Evolutionary conservation across 2,329 filamentous ascomycete genomes (phyloP).

Genomic region (Chrysosporium keratinophilum): DNA sequence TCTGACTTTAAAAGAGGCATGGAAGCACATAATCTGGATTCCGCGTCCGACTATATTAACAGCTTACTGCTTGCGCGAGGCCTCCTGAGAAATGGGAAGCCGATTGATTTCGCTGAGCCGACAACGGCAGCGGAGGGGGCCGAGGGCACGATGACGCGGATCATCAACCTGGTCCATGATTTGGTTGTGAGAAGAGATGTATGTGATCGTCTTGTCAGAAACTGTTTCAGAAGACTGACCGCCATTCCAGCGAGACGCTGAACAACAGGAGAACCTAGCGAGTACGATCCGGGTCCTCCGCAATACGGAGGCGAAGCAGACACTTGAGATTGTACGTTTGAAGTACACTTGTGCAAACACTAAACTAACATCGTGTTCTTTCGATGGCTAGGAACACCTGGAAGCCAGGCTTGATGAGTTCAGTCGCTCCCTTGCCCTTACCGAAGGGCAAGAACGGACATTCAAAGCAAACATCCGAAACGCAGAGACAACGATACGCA

Average conservation of each 20-base stretch:
- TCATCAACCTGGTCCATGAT: constrained; percentile 92
- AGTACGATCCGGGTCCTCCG: constrained; percentile 66
- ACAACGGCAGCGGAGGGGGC: constrained; percentile 50
- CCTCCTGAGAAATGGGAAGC: constrained; percentile 46
- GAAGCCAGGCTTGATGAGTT: constrained; percentile 48
- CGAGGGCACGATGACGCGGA: constrained; percentile 64
- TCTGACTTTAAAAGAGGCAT: constrained; percentile 21
- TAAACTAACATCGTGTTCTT: background rate
- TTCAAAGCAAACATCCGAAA: constrained; percentile 59
- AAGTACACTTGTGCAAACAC: constrained; percentile 11
- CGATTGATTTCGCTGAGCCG: constrained; percentile 70
- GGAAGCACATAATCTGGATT: constrained; percentile 45
- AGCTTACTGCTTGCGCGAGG: constrained; percentile 55
- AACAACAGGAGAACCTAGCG: constrained; percentile 74
- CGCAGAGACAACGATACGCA: constrained; percentile 62
- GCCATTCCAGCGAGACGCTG: constrained; percentile 62
- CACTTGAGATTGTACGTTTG: constrained; percentile 52
- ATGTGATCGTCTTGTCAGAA: constrained; percentile 27
- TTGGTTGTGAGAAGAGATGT: constrained; percentile 83
- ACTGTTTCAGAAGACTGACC: constrained; percentile 2
- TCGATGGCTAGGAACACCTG: constrained; percentile 38
- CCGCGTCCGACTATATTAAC: constrained; percentile 55
- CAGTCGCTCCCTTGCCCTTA: constrained; percentile 45
- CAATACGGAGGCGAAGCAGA: constrained; percentile 62
- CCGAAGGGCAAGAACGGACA: constrained; percentile 61